A percentile compares a stretch with the other conserved stretches of the same genome.
These are phyloP conservation scores for Penicillium nucicola DNA, from an alignment of 495 filamentous ascomycete species.

Conservation along the genomic window DNA sequence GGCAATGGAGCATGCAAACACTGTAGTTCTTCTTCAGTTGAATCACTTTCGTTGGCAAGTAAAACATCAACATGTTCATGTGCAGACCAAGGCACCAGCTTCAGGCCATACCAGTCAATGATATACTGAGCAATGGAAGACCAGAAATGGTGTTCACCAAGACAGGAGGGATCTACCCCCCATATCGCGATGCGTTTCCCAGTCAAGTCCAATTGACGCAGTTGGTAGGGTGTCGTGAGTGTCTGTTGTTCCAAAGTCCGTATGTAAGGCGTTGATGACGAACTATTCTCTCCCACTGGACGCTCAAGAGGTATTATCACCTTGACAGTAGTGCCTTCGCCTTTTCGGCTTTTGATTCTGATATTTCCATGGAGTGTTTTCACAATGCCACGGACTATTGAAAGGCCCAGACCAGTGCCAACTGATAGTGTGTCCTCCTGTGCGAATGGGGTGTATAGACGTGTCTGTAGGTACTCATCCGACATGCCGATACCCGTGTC, in stretches of 20 bases:
- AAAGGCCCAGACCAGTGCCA: conserved; percentile 48
- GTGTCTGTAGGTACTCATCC: conserved; percentile 38
- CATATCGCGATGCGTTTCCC: conserved; percentile 17
- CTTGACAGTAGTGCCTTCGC: conserved; percentile 46
- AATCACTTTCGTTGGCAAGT: conserved; percentile 30
- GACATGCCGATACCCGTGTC: conserved; percentile 49
- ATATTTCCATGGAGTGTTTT: conserved; percentile 47
- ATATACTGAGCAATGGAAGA: conserved; percentile 18
- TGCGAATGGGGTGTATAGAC: conserved; percentile 41
- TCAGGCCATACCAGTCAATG: conserved; percentile 40
- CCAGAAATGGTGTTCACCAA: conserved; percentile 4
- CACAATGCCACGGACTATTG: conserved; percentile 51
- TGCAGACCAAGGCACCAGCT: conserved; percentile 27
- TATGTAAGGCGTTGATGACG: not conserved
- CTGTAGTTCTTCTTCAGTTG: conserved; percentile 7
- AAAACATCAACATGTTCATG: conserved; percentile 25
- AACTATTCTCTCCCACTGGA: conserved; percentile 12
- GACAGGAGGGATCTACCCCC: conserved; percentile 7
- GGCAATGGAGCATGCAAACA: conserved; percentile 11
- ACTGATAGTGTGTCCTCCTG: conserved; percentile 39
- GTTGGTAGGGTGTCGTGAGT: conserved; percentile 2
- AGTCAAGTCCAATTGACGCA: conserved; percentile 11
- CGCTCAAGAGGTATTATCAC: conserved; percentile 40
- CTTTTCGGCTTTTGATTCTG: conserved; percentile 42
- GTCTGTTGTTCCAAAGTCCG: conserved; percentile 3